Base-by-base conservation (phyloP, 148 eudicot genomes). In the Cornus kousa region DNA sequence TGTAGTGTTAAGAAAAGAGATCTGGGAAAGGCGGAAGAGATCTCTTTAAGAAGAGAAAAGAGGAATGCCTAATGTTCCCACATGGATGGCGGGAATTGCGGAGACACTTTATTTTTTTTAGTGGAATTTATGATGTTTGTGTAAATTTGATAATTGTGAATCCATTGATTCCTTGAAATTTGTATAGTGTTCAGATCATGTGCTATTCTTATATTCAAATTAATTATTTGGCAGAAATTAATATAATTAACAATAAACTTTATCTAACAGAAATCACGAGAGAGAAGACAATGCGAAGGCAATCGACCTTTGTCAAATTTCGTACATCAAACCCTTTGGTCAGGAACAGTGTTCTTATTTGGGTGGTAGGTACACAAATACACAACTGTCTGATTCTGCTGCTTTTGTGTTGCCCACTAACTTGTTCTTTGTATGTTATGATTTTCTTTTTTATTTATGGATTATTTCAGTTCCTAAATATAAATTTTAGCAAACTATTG, bases 231-330 rank as follows among this genome's bases (percentile, higher is more conserved):
- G 64, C 68, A 17, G 40, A 67, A 12, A 28, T 22, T 23, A 48
- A 32, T 19, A 32, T 31, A 33, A 43, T 32, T 77, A 53, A 77
- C 66, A 20, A 16, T 48, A 67, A 39, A 33, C 59, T 48, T 35
- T 72, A 60, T 84, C 68, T 82, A 37, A 82, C 90, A 97, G 99
- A 91, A 85, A 91, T 92, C 83, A 86, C 98, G 35, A 86, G 93
- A 86, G 97, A 92, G 75, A 79, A 83, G 88, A 93, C 89, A 23
- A 79, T 92, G 86, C 86, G 87, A 77, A 97, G 99, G 82, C 98
- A 97, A 83, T 91, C 97, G 62, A 87, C 89, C 62, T 92, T 97
- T 88, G 88, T 89, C 79, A 90, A 87, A 82, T 85, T 87, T 80
- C 95, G 91, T 46, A 82, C 91, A n/a, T 89, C 98, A 77, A 88